Percentiles rank a stretch among this genome's conserved stretches.
Evolutionary conservation across 1,284 basidiomycete species (phyloP).

Genomic region (Cryptococcus jaspeensis): DNA sequence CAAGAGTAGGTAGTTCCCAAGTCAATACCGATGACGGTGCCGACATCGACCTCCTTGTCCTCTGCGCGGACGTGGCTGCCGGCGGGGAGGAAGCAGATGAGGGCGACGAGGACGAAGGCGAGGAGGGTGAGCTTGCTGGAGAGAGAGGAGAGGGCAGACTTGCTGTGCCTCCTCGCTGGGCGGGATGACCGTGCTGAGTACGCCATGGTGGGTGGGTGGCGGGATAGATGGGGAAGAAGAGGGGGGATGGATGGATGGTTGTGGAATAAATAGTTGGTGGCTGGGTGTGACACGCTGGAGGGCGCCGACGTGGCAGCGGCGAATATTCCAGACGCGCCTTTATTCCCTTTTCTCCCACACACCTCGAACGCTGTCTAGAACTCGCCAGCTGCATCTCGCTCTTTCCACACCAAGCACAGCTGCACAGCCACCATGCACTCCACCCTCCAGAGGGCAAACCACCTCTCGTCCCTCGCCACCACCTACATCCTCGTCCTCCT

Average conservation of each 20-base stretch:
- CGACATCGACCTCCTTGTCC: conserved; percentile 63
- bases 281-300: conserved; percentile 14
- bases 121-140: conserved; percentile 46
- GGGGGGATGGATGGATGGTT: conserved; percentile 8
- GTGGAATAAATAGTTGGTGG: conserved; percentile 8
- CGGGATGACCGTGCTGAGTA: conserved; percentile 26
- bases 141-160: conserved; percentile 22
- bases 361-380: background rate
- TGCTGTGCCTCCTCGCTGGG: conserved; percentile 19
- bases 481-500: conserved; percentile 50
- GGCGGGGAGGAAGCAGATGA: conserved; percentile 50
- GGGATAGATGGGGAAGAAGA: conserved; percentile 12
- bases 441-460: conserved; percentile 48
- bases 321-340: conserved; percentile 20
- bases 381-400: background rate
- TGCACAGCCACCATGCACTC: conserved; percentile 43
- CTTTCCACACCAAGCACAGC: background rate
- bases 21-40: conserved; percentile 80
- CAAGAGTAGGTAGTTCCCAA: conserved; percentile 61
- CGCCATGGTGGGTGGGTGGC: conserved; percentile 26
- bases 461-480: conserved; percentile 48
- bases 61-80: conserved; percentile 37
- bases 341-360: conserved; percentile 19
- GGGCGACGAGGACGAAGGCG: conserved; percentile 48
- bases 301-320: conserved; percentile 16